A percentile compares a stretch with the other conserved stretches of the same genome.
Conservation (phyloP, 2,329 filamentous ascomycete species). For the Sclerotinia nivalis region DNA sequence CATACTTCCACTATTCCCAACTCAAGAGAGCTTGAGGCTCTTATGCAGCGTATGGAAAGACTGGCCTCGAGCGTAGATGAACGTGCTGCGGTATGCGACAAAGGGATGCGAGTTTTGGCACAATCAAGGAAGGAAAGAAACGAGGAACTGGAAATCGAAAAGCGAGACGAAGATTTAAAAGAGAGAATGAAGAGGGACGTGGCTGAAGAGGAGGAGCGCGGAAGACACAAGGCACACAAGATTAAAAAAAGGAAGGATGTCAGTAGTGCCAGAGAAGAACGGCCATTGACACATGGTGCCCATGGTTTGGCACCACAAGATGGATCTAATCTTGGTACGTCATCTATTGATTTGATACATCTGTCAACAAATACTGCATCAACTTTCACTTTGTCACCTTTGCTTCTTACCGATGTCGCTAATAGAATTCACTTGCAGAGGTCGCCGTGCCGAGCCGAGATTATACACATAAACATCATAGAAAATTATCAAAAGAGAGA, state of each 20-base stretch:
- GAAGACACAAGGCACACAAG: conserved; percentile 58
- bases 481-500: conserved; percentile 27
- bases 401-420: background rate
- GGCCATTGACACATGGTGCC: conserved; percentile 60
- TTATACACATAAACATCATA: conserved; percentile 25
- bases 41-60: conserved; percentile 63
- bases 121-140: conserved; percentile 63
- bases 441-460: conserved; percentile 33
- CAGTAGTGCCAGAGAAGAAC: conserved; percentile 59
- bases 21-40: conserved; percentile 62
- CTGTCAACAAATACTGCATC: background rate
- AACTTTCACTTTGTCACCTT: background rate
- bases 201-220: conserved; percentile 51
- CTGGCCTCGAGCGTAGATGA: conserved; percentile 68
- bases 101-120: conserved; percentile 70
- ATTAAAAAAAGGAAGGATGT: conserved; percentile 78
- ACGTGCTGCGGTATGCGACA: conserved; percentile 67
- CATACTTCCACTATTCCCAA: conserved; percentile 60
- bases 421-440: conserved; percentile 27
- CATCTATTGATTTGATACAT: background rate
- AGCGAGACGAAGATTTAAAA: conserved; percentile 49
- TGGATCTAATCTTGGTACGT: conserved; percentile 59
- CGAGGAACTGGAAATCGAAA: conserved; percentile 51
- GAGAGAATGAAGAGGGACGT: conserved; percentile 44
- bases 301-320: conserved; percentile 65